phyloP scores from a whole-genome alignment of 2,329 filamentous ascomycete genomes.

The Colletotrichum sp. region DNA sequence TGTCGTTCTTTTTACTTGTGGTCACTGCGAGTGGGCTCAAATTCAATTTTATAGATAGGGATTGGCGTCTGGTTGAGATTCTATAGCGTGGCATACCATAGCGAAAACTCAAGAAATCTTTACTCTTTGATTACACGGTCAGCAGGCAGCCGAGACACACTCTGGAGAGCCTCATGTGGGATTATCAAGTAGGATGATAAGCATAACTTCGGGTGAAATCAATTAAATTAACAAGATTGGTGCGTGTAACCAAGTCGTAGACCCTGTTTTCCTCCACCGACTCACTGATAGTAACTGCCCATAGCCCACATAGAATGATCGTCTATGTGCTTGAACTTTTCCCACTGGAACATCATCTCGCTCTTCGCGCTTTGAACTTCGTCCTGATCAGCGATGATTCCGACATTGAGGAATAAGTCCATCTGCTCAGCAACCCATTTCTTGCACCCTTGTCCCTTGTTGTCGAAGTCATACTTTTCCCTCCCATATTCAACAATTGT shows the following conservation, averaged over 20 bases:
- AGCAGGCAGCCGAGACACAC: accelerated
- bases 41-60: accelerated
- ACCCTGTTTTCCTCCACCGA: accelerated
- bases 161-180: accelerated
- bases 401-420: background rate
- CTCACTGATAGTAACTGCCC: background rate
- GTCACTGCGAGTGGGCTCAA: background rate
- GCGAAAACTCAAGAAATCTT: background rate
- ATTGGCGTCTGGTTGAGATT: background rate
- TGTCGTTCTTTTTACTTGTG: too few relatives aligned
- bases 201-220: background rate
- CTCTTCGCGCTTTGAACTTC: background rate
- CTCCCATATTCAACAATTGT: background rate
- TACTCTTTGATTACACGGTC: background rate
- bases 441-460: background rate
- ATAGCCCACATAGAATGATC: background rate
- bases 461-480: background rate
- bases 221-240: accelerated
- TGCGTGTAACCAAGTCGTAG: accelerated
- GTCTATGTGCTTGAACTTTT: background rate
- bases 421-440: background rate
- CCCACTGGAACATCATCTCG: background rate
- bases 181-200: background rate
- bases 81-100: background rate
- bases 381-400: background rate